phyloP scores from a whole-genome alignment of 306 rosid species.

The Citrullus mucosospermus region DNA sequence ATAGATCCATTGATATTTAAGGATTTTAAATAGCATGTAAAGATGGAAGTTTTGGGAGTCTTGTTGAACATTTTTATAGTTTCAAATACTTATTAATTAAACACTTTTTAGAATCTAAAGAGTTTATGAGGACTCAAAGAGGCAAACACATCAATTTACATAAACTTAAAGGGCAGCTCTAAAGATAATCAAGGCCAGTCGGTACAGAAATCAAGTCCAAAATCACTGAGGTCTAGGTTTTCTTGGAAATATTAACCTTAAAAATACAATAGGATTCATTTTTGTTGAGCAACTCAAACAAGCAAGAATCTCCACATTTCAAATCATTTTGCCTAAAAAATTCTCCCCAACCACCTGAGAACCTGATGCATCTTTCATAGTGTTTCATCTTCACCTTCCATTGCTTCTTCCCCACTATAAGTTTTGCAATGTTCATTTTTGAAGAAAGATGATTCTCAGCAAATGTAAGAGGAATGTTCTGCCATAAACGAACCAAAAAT shows the following conservation, averaged over 20 bases:
- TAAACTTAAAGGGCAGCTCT: too few species aligned
- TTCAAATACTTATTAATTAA: too few species aligned
- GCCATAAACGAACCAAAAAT: not conserved
- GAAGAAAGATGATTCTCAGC: not conserved
- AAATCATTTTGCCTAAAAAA: constrained; percentile 5
- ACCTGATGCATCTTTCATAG: not conserved
- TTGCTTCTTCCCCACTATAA: not conserved
- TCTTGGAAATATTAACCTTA: not conserved
- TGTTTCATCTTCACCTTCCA: not conserved
- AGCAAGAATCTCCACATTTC: not conserved
- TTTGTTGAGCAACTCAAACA: not conserved
- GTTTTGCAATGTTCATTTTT: not conserved
- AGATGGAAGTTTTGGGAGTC: too few species aligned
- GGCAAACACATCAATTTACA: too few species aligned
- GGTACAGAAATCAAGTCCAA: too few species aligned
- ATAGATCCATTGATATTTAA: too few species aligned
- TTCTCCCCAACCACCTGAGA: not conserved
- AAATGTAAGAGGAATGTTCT: not conserved
- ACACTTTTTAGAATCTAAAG: too few species aligned
- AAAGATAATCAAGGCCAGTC: too few species aligned
- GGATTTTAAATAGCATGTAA: too few species aligned
- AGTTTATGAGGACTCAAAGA: too few species aligned
- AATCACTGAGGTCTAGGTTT: not conserved
- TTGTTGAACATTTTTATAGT: too few species aligned
- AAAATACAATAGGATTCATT: not conserved